Base-by-base conservation (phyloP, 106 monocot species). In the Dactylorhiza incarnata region DNA sequence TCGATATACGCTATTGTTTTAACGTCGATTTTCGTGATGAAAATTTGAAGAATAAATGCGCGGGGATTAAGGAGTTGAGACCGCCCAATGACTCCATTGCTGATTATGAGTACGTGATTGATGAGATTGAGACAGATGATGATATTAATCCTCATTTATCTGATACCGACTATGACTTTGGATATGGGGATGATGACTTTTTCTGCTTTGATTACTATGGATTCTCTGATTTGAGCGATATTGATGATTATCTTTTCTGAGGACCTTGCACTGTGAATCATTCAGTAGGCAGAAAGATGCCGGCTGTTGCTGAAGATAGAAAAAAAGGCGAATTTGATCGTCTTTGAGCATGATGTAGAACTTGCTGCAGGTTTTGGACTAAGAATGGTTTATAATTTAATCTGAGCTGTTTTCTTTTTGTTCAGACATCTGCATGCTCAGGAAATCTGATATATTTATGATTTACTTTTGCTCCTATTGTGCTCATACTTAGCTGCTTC, bases 1-100 rank as follows among this genome's bases (percentile, higher is more conserved):
- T 87, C 7, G 90, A 90, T 23, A 22, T 77, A 2, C 56, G 81
- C 17, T 3, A 71, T n/a, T 81, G 81, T 50, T 81, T 76, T 25
- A 25, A 75, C 26, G 75, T 80, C 8, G 74, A 50, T 9, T 37
- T 37, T 37, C 0, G 43, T 48, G 80, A 80, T 45, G 72, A 58
- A 23, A 50, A 62, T 79, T 0, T 79, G 37, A 54, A 46, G 44
- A 24, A n/a, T 73, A 79, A 47, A 58, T 54, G 72, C 22, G 25
- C 72, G 15, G 56, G 16, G 51, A 71, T 78, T 13, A 61, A 19
- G 20, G 45, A 61, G 2, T 23, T 73, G 59, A 79, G 72, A 24
- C 24, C 58, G 22, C 79, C 72, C 25, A 19, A 48, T 45, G 79
- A 79, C n/a, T 72, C 79, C 6, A 61, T 22, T 62, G 47, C 59